Conservation (phyloP, 108 stramenopile species). For the Cylindrotheca closterium region DNA sequence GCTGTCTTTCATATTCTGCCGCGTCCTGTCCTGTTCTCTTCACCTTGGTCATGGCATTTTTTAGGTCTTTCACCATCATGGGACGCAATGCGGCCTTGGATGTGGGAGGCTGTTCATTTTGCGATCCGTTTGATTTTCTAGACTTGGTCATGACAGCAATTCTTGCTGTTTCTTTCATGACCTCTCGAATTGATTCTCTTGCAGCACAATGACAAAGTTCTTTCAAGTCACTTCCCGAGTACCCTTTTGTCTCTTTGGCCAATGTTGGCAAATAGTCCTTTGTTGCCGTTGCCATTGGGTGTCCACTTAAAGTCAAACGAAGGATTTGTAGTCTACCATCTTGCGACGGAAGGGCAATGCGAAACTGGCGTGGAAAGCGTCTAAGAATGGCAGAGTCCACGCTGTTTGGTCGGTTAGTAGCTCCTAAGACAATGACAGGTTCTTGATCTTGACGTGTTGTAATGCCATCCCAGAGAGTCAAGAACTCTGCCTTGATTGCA, state of each 20-base stretch:
- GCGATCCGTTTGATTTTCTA: conserved; percentile 4
- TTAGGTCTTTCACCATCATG: conserved; percentile 58
- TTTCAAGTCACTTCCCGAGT: conserved; percentile 94
- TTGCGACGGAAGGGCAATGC: conserved; percentile 71
- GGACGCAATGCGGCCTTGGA: conserved; percentile 42
- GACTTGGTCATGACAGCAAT: conserved; percentile 11
- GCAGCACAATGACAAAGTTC: conserved; percentile 94
- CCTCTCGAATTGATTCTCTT: conserved; percentile 83
- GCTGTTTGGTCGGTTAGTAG: conserved; percentile 93
- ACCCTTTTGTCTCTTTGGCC: conserved; percentile 71
- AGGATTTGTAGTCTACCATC: conserved; percentile 81
- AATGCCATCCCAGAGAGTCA: conserved; percentile 96
- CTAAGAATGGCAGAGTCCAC: conserved; percentile 95
- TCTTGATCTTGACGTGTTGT: conserved; percentile 11
- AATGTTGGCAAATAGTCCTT: conserved; percentile 57
- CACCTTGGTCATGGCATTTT: conserved; percentile 68
- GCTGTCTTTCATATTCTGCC: conserved; percentile 39
- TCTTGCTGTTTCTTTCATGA: conserved; percentile 37
- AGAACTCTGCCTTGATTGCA: conserved; percentile 92
- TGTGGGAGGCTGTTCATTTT: conserved; percentile 24
- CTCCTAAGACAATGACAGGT: conserved; percentile 90
- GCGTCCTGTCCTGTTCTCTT: conserved; percentile 79
- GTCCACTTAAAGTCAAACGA: conserved; percentile 62
- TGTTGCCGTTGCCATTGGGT: conserved; percentile 42
- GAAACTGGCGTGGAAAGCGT: conserved; percentile 89